These are phyloP conservation scores for Monosporascus sp. DNA, from an alignment of 2,329 filamentous ascomycete genomes.

Conservation along the genomic window DNA sequence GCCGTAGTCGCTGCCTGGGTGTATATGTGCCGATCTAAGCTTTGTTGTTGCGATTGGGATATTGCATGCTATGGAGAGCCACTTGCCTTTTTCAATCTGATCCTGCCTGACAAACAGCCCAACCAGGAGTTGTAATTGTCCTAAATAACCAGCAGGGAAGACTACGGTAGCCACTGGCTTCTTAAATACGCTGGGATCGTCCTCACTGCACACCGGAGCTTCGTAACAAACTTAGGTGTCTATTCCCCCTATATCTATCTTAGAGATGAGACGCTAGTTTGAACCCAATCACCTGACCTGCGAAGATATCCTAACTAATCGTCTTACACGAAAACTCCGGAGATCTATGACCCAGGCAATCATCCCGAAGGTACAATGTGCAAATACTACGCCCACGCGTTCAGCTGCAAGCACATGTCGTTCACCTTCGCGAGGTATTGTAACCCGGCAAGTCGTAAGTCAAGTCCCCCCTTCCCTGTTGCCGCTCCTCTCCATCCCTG, in stretches of 20 bases:
- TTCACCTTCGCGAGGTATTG: conserved; percentile 33
- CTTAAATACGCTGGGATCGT: not conserved
- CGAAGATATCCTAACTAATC: too few relatives aligned
- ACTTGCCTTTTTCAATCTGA: not conserved
- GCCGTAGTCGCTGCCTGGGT: not conserved
- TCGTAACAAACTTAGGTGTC: too few relatives aligned
- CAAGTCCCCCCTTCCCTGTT: not conserved
- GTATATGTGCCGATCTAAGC: not conserved
- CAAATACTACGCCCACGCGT: conserved; percentile 34
- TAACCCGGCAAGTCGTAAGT: conserved; percentile 20
- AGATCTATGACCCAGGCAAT: not conserved
- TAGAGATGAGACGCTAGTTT: too few relatives aligned
- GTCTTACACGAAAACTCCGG: not conserved
- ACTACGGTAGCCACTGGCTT: not conserved
- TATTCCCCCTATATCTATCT: too few relatives aligned
- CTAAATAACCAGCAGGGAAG: not conserved
- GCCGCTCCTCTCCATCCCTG: not conserved
- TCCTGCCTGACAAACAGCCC: not conserved
- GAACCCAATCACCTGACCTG: too few relatives aligned
- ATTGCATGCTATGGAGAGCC: not conserved
- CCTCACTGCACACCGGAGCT: too few relatives aligned
- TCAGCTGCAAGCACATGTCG: conserved; percentile 30
- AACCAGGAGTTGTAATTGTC: not conserved
- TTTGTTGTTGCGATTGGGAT: not conserved
- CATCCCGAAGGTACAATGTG: conserved; percentile 24